Conservation (phyloP, 139 green algal species). For the Micractinium sp. region DNA sequence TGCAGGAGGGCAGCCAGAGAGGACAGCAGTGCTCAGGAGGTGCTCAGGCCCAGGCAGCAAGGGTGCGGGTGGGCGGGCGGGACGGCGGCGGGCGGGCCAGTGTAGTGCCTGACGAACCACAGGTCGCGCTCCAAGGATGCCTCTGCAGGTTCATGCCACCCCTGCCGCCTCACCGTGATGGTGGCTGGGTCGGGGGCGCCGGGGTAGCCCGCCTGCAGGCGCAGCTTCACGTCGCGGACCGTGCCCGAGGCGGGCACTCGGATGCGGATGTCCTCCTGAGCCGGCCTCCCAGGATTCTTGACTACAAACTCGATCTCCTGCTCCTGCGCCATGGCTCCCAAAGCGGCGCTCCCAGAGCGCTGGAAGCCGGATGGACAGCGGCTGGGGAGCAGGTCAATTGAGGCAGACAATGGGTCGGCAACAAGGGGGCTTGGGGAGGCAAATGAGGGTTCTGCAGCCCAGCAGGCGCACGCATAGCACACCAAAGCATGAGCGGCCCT, state of each 20-base stretch:
- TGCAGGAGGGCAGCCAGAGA: constrained; percentile 34
- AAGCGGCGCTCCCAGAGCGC: too few species aligned
- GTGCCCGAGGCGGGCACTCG: constrained; percentile 10
- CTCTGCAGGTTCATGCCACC: background rate
- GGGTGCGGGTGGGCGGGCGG: background rate
- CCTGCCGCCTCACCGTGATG: constrained; percentile 35
- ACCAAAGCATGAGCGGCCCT: too few species aligned
- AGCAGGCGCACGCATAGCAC: too few species aligned
- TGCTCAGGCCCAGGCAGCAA: background rate
- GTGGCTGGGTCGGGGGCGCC: constrained; percentile 29
- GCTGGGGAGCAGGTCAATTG: too few species aligned
- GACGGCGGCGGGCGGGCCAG: background rate
- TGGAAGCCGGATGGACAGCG: too few species aligned
- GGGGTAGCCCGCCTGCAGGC: constrained; percentile 32
- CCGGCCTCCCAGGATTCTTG: constrained; percentile 6
- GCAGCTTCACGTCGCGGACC: constrained; percentile 37
- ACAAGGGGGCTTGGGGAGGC: too few species aligned
- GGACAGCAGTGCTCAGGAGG: background rate
- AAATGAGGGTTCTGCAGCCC: too few species aligned
- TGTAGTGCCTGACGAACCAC: background rate
- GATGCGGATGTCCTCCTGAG: background rate
- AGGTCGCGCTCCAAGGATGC: background rate
- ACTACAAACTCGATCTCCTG: constrained; percentile 5
- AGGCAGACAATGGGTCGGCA: too few species aligned
- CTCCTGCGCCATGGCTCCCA: background rate